Evolutionary conservation across 2,329 filamentous ascomycete genomes (phyloP).

Genomic region (Aspergillus sp.): DNA sequence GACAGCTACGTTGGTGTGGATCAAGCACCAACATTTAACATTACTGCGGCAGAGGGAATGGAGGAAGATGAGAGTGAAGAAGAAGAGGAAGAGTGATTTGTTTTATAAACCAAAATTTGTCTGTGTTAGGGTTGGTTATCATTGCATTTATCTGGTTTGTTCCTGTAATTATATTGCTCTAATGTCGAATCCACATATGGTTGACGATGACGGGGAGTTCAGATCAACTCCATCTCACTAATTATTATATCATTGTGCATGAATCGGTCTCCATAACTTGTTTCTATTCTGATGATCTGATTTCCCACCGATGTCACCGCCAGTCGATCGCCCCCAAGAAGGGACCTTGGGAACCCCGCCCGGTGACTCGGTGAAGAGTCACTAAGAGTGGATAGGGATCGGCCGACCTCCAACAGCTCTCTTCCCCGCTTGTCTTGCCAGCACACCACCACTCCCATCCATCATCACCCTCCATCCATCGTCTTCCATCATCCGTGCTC

Average conservation of each 20-base stretch:
- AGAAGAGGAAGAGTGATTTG: constrained; percentile 52
- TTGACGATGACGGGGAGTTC: no score
- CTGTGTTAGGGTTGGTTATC: no score
- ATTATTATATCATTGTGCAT: no score
- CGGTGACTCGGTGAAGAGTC: neutral
- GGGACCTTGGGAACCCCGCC: neutral
- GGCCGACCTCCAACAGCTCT: no score
- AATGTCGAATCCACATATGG: no score
- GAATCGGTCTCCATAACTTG: no score
- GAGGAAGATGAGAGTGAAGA: constrained; percentile 89
- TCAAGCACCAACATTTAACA: constrained; percentile 84
- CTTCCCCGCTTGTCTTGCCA: neutral
- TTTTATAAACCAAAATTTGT: neutral
- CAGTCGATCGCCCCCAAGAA: neutral
- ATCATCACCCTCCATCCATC: constrained; percentile 1
- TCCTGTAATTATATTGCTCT: no score
- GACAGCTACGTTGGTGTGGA: constrained; percentile 97
- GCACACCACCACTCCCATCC: constrained; percentile 2
- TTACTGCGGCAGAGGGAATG: constrained; percentile 86
- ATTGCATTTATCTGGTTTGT: no score
- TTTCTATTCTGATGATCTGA: no score
- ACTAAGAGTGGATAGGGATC: no score
- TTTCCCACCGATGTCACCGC: no score
- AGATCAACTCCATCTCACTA: no score
- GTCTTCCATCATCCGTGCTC: neutral